Evolutionary conservation across 768 basidiomycete genomes (phyloP), one percentile per base, ranked within the genome.

Genomic region (Lactarius hatsudake): DNA sequence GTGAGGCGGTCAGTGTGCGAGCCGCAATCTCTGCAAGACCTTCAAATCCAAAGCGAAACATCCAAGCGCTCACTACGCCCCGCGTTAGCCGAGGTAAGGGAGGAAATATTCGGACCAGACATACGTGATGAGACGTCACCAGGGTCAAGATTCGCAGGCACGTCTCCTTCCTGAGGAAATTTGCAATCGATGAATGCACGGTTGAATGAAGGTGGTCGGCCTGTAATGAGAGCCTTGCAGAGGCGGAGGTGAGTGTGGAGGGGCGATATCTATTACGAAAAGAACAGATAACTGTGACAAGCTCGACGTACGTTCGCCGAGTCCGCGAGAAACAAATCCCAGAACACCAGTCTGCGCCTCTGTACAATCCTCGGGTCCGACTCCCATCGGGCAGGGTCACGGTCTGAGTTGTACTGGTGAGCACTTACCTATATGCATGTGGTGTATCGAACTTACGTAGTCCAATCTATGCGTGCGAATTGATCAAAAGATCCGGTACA

Each of bases 171-270:
- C 68, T 78, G 77, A 2, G 89, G 89, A 69, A 80, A 86, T 56
- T 79, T 79, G 73, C 88, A 90, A 75, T 92, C 89, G 58, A 89
- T 79, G 68, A 87, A 91, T 0, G 84, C 81, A 2, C 86, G 79
- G 6, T 83, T 84, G 67, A 91, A 87, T 1, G 85, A 82, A 0
- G 90, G 90, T 0, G 90, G 90, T 30, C 90, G 82, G 13, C 90
- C 90, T 0, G 86, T 88, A 63, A 83, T 83, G 15, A 92, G 78
- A 70, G 87, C 85, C 89, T 91, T 73, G 1, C 48, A 34, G 32
- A 26, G 12, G 23, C 12, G 5, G 59, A 48, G 3, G 42, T 40
- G 64, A 34, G 32, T 8, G 9, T n/a, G n/a, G 9, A 8, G 32
- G 32, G 34, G 32, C 32, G 1, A 34, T 34, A 8, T 34, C 9